These are phyloP conservation scores for Pseudopyrenochaeta lycopersici DNA, from an alignment of 2,329 filamentous ascomycete genomes.

Conservation along the genomic window DNA sequence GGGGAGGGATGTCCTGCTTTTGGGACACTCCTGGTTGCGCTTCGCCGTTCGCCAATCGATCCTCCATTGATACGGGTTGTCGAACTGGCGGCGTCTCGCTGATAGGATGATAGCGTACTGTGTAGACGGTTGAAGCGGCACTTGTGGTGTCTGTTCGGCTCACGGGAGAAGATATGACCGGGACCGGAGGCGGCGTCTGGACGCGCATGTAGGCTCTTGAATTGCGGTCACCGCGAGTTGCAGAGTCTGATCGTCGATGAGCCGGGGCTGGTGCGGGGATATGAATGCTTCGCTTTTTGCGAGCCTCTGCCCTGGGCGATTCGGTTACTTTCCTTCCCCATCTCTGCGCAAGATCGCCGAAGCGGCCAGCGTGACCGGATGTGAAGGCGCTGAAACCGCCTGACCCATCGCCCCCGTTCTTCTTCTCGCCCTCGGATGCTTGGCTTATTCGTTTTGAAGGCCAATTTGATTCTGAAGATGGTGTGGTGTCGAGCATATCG, in stretches of 20 bases:
- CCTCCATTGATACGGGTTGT: slow-evolving; percentile 24
- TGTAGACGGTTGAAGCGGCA: slow-evolving; percentile 70
- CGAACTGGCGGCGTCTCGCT: slow-evolving; percentile 48
- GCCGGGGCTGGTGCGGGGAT: slow-evolving; percentile 43
- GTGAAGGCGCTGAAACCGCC: slow-evolving; percentile 34
- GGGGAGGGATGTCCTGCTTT: slow-evolving; percentile 8
- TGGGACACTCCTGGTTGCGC: slow-evolving; percentile 5
- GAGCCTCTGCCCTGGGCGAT: slow-evolving; percentile 35
- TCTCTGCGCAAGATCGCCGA: slow-evolving; percentile 39
- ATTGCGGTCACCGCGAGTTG: slow-evolving; percentile 29
- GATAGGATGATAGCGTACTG: slow-evolving; percentile 68
- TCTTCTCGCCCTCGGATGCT: slow-evolving; percentile 41
- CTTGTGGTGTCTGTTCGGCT: slow-evolving; percentile 69
- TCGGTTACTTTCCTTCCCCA: slow-evolving; percentile 39
- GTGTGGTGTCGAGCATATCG: slow-evolving; percentile 81
- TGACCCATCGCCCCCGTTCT: slow-evolving; percentile 33
- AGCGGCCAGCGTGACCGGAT: slow-evolving; percentile 33
- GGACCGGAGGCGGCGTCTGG: slow-evolving; percentile 51
- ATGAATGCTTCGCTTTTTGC: slow-evolving; percentile 43
- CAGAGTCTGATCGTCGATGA: slow-evolving; percentile 38
- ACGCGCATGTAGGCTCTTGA: slow-evolving; percentile 42
- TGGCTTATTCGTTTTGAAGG: slow-evolving; percentile 51
- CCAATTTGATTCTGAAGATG: slow-evolving; percentile 64
- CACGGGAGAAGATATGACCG: slow-evolving; percentile 62
- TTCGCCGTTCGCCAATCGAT: slow-evolving; percentile 15